A percentile compares a stretch with the other conserved stretches of the same genome.
phyloP scores from a whole-genome alignment of 2,329 filamentous ascomycete species.

The Aureobasidium subglaciale region DNA sequence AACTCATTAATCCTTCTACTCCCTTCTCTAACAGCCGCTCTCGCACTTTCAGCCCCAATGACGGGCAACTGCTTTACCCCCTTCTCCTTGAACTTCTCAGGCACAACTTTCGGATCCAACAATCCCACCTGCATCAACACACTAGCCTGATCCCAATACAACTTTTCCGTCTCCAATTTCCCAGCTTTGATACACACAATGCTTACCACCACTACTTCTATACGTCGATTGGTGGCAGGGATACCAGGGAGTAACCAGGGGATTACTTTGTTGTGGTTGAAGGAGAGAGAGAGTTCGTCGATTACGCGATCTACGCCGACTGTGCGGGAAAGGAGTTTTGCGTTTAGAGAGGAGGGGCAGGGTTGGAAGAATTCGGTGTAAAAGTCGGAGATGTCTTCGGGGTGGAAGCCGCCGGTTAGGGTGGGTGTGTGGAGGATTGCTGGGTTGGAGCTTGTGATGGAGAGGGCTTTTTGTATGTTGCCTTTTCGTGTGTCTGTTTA shows the following conservation, averaged over 20 bases:
- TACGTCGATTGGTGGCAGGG: conserved; percentile 48
- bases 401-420: conserved; percentile 39
- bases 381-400: conserved; percentile 41
- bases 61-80: conserved; percentile 43
- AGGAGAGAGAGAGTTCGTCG: conserved; percentile 52
- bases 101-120: conserved; percentile 49
- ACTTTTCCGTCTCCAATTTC: conserved; percentile 49
- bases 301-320: conserved; percentile 53
- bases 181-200: conserved; percentile 50
- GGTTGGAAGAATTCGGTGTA: conserved; percentile 52
- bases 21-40: conserved; percentile 40
- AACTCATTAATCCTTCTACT: conserved; percentile 39
- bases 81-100: conserved; percentile 36
- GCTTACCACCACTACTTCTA: conserved; percentile 49
- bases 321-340: conserved; percentile 52
- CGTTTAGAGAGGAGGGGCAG: conserved; percentile 43
- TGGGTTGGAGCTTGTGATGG: conserved; percentile 32
- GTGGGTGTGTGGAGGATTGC: conserved; percentile 39
- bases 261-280: conserved; percentile 50
- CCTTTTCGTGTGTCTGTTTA: conserved; percentile 24
- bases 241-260: conserved; percentile 55
- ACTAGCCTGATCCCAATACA: conserved; percentile 58
- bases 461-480: conserved; percentile 31
- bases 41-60: conserved; percentile 39
- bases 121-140: conserved; percentile 54